Conservation (phyloP, 1,284 basidiomycete genomes). For the Malassezia globosa region DNA sequence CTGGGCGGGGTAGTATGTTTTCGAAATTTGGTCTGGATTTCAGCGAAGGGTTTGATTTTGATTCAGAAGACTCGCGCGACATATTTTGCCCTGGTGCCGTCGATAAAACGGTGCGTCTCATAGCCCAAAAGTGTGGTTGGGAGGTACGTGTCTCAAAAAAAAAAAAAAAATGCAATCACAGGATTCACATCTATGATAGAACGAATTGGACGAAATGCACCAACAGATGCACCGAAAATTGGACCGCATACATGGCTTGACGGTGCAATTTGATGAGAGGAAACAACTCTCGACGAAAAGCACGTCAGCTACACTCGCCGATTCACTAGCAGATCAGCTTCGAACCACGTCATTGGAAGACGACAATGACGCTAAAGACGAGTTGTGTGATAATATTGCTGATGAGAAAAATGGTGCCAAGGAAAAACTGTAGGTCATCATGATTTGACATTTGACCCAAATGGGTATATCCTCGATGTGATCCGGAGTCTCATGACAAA, state of each 20-base stretch:
- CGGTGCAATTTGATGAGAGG: too few species aligned
- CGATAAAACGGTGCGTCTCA: constrained; percentile 26
- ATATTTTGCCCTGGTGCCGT: constrained; percentile 33
- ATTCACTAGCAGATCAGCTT: not conserved
- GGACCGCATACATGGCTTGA: not conserved
- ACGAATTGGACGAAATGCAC: constrained; percentile 13
- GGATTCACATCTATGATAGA: too few species aligned
- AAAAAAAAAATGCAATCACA: too few species aligned
- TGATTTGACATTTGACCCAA: too few species aligned
- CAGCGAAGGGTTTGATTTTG: constrained; percentile 42
- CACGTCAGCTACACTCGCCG: not conserved
- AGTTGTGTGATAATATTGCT: not conserved
- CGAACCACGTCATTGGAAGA: not conserved
- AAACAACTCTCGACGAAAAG: not conserved
- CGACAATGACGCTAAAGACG: constrained; percentile 5
- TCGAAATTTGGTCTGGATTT: constrained; percentile 24
- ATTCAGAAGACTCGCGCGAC: constrained; percentile 25
- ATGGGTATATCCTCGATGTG: too few species aligned
- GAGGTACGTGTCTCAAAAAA: constrained; percentile 2
- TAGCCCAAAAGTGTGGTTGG: constrained; percentile 33
- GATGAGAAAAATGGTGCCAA: not conserved
- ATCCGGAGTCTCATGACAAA: too few species aligned
- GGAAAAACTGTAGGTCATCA: constrained; percentile 10
- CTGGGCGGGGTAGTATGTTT: constrained; percentile 40
- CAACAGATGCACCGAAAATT: not conserved